These are phyloP conservation scores for Fusarium albosuccineum DNA, from an alignment of 2,329 filamentous ascomycete genomes.

Conservation along the genomic window DNA sequence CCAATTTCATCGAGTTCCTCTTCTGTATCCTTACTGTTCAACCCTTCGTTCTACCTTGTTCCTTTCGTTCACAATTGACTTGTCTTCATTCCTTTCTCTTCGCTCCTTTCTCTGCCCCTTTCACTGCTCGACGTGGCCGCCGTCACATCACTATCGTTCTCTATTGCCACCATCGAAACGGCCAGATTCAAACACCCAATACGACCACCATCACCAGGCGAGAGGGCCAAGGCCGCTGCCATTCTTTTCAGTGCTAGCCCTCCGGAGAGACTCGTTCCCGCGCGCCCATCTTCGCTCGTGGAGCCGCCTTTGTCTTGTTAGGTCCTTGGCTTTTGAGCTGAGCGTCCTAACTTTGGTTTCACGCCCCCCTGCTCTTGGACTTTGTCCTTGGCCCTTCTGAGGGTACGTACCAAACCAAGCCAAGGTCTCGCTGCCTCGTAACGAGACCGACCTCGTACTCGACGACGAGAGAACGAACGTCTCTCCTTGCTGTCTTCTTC, in stretches of 20 bases:
- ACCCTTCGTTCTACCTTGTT: constrained; percentile 7
- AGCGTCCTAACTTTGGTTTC: constrained; percentile 22
- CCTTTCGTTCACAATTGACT: constrained; percentile 30
- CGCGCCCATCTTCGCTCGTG: constrained; percentile 30
- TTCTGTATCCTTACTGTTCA: constrained; percentile 9
- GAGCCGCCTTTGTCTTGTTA: constrained; percentile 32
- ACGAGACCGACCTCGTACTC: constrained; percentile 21
- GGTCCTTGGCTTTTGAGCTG: constrained; percentile 40
- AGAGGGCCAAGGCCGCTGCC: not conserved
- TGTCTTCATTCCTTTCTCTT: constrained; percentile 37
- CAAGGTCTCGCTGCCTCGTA: constrained; percentile 19
- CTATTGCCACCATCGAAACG: constrained; percentile 13
- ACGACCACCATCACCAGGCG: constrained; percentile 15
- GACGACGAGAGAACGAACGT: constrained; percentile 9
- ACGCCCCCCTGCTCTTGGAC: constrained; percentile 25
- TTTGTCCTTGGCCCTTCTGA: not conserved
- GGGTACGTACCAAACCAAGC: constrained; percentile 26
- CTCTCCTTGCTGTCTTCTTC: not conserved
- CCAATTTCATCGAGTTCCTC: constrained; percentile 31
- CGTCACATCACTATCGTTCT: constrained; percentile 14
- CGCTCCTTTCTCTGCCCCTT: constrained; percentile 20
- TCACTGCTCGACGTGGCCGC: not conserved
- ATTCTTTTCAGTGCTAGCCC: constrained; percentile 6
- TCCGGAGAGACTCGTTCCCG: constrained; percentile 33
- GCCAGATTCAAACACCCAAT: not conserved